Base-by-base conservation (phyloP, 2,329 filamentous ascomycete genomes). In the Venturia nashicola region DNA sequence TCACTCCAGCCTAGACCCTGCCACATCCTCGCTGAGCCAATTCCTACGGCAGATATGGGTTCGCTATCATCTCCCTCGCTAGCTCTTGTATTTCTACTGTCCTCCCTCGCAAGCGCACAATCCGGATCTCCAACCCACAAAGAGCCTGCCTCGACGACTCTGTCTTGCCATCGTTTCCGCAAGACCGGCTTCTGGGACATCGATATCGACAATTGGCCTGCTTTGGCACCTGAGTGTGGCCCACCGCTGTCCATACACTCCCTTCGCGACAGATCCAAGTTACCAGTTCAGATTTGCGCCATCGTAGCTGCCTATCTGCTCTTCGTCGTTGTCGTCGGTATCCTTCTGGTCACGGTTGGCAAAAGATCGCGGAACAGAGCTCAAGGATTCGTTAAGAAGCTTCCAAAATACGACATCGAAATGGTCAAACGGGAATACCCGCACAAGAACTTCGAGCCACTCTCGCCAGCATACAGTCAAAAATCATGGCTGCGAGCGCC, bases 221-320 rank as follows among this genome's bases (percentile, higher is more conserved):
- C 85, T 42, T 84, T 84, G 51, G 74, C 83, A 61, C 80, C 84
- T 64, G 80, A 85, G 73, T 77, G 85, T 75, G 84, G 83, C 8
- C 82, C 86, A 65, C 78, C 82, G 9, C 73, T 85, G 55, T 85
- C 85, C 48, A 79, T 79, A 64, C 75, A 80, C 69, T 83, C 86
- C 44, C 74, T 84, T 60, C 79, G 85, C 69, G 80, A 91, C 72
- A 77, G 39, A 27, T 27, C 60, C 23, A 59, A 63, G 39, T 40
- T 97, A 27, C 90, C 91, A 20, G 86, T 85, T 65, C 88, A 97
- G 75, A 86, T 97, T 69, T 88, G 89, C 67, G 90, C 87, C 68
- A 89, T 97, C 66, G 82, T 93, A 65, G 91, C 87, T 66, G 87
- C 89, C 65, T 97, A 97, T 83, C 81, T 92, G 65, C 74, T 90